These are phyloP conservation scores for Inga leiocalycina DNA, from an alignment of 306 rosid genomes.

Conservation along the genomic window DNA sequence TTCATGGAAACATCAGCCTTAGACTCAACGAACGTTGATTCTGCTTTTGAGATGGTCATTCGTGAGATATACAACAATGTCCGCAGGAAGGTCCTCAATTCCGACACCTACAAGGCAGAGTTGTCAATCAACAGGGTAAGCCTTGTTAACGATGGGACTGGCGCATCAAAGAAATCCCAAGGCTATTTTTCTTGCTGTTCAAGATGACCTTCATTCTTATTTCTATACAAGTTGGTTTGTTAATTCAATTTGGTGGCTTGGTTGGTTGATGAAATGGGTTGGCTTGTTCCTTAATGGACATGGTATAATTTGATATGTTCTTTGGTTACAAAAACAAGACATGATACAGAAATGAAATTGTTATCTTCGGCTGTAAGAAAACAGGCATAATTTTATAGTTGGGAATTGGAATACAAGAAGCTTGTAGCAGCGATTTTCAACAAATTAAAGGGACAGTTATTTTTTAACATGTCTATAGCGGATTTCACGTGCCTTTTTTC, in stretches of 20 bases:
- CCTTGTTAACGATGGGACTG: conserved; percentile 53
- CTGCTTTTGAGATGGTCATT: conserved; percentile 68
- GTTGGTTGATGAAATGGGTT: conserved; percentile 8
- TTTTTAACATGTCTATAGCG: conserved; percentile 3
- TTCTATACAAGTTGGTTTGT: conserved; percentile 36
- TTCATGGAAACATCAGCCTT: conserved; percentile 81
- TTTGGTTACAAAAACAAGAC: conserved; percentile 30
- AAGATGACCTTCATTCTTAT: conserved; percentile 41
- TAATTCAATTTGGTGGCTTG: conserved; percentile 34
- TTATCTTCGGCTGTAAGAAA: conserved; percentile 27
- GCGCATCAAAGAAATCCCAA: conserved; percentile 50
- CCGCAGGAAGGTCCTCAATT: conserved; percentile 71
- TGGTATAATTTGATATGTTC: conserved; percentile 17
- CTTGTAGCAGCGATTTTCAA: conserved; percentile 28
- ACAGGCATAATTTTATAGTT: not conserved
- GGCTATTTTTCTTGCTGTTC: conserved; percentile 64
- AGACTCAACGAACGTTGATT: conserved; percentile 64
- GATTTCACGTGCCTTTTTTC: not conserved
- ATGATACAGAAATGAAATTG: conserved; percentile 38
- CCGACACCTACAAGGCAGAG: conserved; percentile 71
- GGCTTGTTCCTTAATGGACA: conserved; percentile 31
- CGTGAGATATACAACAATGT: conserved; percentile 68
- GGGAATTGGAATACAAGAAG: conserved; percentile 22
- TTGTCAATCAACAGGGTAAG: conserved; percentile 69
- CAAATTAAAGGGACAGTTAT: conserved; percentile 14